Evolutionary conservation across 2,329 filamentous ascomycete genomes (phyloP).

Genomic region (Diaporthe citriasiana): DNA sequence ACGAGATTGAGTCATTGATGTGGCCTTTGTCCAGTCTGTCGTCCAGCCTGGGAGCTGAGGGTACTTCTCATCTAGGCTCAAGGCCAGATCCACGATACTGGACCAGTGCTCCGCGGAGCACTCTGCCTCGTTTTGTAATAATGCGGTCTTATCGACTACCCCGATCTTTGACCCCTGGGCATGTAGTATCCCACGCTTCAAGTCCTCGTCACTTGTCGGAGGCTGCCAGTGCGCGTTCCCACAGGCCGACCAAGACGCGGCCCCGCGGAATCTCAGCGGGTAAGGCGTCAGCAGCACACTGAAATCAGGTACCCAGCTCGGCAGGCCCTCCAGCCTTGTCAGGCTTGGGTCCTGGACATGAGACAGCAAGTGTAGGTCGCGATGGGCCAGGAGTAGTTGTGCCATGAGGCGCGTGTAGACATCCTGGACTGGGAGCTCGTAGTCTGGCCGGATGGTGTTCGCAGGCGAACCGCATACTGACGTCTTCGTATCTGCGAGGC

Average conservation of each 20-base stretch:
- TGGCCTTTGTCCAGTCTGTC: no score
- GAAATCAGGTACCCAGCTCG: conserved; percentile 42
- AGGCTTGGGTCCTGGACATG: conserved; percentile 3
- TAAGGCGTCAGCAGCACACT: conserved; percentile 31
- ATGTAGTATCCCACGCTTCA: not conserved
- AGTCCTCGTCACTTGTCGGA: not conserved
- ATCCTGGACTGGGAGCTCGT: conserved; percentile 31
- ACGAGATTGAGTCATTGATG: not conserved
- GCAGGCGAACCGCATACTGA: not conserved
- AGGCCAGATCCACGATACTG: not conserved
- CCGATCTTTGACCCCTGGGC: conserved; percentile 1
- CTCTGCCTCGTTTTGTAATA: conserved; percentile 1
- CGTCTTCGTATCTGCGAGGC: conserved; percentile 32
- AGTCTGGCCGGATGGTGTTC: conserved; percentile 32
- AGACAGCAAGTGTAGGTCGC: not conserved
- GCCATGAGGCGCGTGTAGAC: conserved; percentile 16
- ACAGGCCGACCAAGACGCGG: conserved; percentile 15
- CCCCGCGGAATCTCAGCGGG: conserved; percentile 19
- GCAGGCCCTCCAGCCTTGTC: not conserved
- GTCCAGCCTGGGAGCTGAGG: conserved; percentile 5
- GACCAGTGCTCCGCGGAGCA: conserved; percentile 9
- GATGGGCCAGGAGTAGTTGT: not conserved
- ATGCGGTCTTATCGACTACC: not conserved
- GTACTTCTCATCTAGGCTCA: not conserved
- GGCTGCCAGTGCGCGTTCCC: conserved; percentile 5